A percentile compares a stretch with the other conserved stretches of the same genome.
These are phyloP conservation scores for Lentinula edodes DNA, from an alignment of 768 basidiomycete genomes.

Conservation along the genomic window DNA sequence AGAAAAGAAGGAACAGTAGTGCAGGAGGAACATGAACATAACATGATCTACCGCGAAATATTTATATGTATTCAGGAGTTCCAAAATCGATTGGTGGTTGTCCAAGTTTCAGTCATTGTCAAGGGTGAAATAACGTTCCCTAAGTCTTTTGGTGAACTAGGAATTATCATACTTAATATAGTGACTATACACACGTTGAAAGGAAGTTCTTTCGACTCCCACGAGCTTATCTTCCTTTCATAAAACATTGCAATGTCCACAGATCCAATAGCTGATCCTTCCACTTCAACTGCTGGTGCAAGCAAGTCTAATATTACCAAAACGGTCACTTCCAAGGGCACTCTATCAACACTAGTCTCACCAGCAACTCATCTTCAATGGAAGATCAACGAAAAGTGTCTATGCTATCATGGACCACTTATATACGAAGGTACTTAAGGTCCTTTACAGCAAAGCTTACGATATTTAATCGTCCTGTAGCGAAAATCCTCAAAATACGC, in stretches of 20 bases:
- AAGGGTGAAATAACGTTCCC: too few relatives aligned
- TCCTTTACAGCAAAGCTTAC: neutral
- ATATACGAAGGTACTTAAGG: conserved; percentile 66
- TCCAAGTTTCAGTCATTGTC: too few relatives aligned
- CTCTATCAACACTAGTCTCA: neutral
- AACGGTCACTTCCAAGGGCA: neutral
- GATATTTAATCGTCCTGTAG: neutral
- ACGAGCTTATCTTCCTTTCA: neutral
- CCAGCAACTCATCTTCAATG: neutral
- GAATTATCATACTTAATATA: too few relatives aligned
- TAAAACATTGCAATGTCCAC: neutral
- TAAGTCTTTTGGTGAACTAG: too few relatives aligned
- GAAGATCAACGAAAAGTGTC: conserved; percentile 56
- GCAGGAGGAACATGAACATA: too few relatives aligned
- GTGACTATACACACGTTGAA: too few relatives aligned
- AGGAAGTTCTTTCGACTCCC: neutral
- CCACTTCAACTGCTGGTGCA: neutral
- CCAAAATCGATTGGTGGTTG: too few relatives aligned
- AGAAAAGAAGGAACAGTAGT: conserved; percentile 3
- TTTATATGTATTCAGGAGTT: too few relatives aligned
- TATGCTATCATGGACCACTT: conserved; percentile 94
- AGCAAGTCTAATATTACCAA: neutral
- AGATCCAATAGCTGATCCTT: neutral
- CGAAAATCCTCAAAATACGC: conserved; percentile 74
- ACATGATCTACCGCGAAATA: too few relatives aligned